Conservation (phyloP, 2,329 filamentous ascomycete genomes). For the Sordariomycetes sp. region DNA sequence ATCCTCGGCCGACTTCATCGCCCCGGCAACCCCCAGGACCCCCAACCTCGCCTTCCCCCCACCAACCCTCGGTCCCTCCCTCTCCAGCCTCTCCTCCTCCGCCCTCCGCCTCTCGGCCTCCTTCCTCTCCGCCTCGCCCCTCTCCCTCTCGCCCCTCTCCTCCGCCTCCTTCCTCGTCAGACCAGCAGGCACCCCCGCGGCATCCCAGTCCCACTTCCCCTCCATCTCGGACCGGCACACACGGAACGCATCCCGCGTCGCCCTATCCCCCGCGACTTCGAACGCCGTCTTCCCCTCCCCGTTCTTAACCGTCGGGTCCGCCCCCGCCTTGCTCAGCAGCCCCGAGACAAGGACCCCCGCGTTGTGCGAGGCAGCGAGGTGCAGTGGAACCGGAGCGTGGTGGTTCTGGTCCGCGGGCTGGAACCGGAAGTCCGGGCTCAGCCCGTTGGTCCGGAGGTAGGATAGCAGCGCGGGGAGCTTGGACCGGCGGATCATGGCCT, state of each 20-base stretch:
- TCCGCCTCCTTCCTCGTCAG: slow-evolving; percentile 62
- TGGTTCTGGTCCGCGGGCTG: slow-evolving; percentile 58
- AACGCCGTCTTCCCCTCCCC: slow-evolving; percentile 74
- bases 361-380: slow-evolving; percentile 74
- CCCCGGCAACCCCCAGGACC: slow-evolving; percentile 40
- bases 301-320: slow-evolving; percentile 60
- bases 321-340: slow-evolving; percentile 59
- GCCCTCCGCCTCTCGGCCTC: slow-evolving; percentile 58
- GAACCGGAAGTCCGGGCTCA: slow-evolving; percentile 64
- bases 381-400: slow-evolving; percentile 72
- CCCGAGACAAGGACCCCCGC: slow-evolving; percentile 64
- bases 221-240: slow-evolving; percentile 74
- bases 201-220: slow-evolving; percentile 72
- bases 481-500: slow-evolving; percentile 75
- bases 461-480: slow-evolving; percentile 78
- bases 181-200: slow-evolving; percentile 56
- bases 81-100: slow-evolving; percentile 60
- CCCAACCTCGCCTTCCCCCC: slow-evolving; percentile 35
- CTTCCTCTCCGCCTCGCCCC: slow-evolving; percentile 50
- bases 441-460: slow-evolving; percentile 65
- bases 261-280: slow-evolving; percentile 72
- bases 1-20: slow-evolving; percentile 66
- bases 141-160: slow-evolving; percentile 55
- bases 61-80: slow-evolving; percentile 48
- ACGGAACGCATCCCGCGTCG: slow-evolving; percentile 83